A percentile compares a stretch with the other conserved stretches of the same genome.
Evolutionary conservation across 2,329 filamentous ascomycete species (phyloP).

Genomic region (Ilyonectria sp.): DNA sequence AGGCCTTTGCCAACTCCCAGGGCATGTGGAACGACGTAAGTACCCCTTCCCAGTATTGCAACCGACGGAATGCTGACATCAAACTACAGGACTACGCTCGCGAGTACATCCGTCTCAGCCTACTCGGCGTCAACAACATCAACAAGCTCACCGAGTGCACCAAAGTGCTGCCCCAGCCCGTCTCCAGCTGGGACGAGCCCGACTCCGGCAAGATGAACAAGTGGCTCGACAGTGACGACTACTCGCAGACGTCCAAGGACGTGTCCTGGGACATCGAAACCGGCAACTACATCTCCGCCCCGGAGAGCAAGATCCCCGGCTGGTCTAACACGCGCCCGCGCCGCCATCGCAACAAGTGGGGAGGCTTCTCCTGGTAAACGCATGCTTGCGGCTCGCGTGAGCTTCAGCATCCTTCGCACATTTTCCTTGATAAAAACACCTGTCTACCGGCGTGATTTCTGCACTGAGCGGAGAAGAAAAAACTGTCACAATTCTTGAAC

Average conservation of each 20-base stretch:
- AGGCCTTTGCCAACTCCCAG: slow-evolving; percentile 55
- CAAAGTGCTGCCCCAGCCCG: slow-evolving; percentile 61
- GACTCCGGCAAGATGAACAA: slow-evolving; percentile 44
- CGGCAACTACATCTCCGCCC: slow-evolving; percentile 43
- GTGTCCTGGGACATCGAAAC: slow-evolving; percentile 42
- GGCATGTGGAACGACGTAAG: slow-evolving; percentile 59
- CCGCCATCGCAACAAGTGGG: slow-evolving; percentile 30
- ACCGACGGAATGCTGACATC: slow-evolving; percentile 14
- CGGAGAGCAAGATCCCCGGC: slow-evolving; percentile 43
- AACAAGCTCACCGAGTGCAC: slow-evolving; percentile 70
- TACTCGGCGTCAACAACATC: slow-evolving; percentile 71
- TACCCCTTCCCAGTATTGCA: background rate
- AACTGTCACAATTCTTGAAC: background rate
- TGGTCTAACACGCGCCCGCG: slow-evolving; percentile 32
- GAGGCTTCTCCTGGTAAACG: slow-evolving; percentile 24
- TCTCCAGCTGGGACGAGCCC: slow-evolving; percentile 33
- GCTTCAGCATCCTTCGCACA: background rate
- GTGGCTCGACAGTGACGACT: slow-evolving; percentile 48
- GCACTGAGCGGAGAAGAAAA: background rate
- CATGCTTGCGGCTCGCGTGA: background rate
- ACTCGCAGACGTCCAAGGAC: slow-evolving; percentile 46
- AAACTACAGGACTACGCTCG: slow-evolving; percentile 62
- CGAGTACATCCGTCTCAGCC: slow-evolving; percentile 68
- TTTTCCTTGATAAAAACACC: background rate
- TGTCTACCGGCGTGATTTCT: background rate